phyloP scores from a whole-genome alignment of 2,329 filamentous ascomycete species.

The Colletotrichum spinosum region DNA sequence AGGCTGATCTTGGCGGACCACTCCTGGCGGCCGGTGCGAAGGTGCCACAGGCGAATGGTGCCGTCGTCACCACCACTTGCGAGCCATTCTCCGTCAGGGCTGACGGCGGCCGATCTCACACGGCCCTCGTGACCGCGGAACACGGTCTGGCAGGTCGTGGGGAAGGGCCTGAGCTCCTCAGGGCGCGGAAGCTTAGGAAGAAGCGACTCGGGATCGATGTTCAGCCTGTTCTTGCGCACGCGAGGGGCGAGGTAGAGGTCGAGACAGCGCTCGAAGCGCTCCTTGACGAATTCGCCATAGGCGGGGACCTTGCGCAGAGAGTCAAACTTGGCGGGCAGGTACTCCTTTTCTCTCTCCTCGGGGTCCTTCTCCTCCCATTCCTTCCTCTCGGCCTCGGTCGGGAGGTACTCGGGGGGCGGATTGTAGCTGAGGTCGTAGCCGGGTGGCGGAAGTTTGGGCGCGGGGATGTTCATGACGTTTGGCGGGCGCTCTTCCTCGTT shows the following conservation, averaged over 20 bases:
- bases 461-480: constrained; percentile 93
- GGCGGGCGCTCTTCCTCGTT: constrained; percentile 86
- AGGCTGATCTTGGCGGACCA: constrained; percentile 85
- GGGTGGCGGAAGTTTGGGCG: constrained; percentile 91
- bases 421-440: constrained; percentile 98
- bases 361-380: constrained; percentile 88
- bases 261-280: constrained; percentile 94
- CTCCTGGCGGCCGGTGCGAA: constrained; percentile 86
- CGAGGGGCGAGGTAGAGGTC: constrained; percentile 95
- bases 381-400: constrained; percentile 84
- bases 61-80: constrained; percentile 96
- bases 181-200: constrained; percentile 93
- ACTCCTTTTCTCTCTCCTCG: constrained; percentile 92
- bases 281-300: constrained; percentile 90
- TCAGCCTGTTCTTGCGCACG: constrained; percentile 91
- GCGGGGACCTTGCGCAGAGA: constrained; percentile 92
- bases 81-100: constrained; percentile 86
- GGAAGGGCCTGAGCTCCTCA: constrained; percentile 94
- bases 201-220: constrained; percentile 94
- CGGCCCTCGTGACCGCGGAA: constrained; percentile 91
- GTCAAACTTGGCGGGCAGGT: constrained; percentile 83
- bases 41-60: constrained; percentile 89
- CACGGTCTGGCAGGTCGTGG: constrained; percentile 86
- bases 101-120: constrained; percentile 85
- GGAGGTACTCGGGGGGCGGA: constrained; percentile 93